Evolutionary conservation across 257 asterid species (phyloP).

Genomic region (Marsdenia floribunda): DNA sequence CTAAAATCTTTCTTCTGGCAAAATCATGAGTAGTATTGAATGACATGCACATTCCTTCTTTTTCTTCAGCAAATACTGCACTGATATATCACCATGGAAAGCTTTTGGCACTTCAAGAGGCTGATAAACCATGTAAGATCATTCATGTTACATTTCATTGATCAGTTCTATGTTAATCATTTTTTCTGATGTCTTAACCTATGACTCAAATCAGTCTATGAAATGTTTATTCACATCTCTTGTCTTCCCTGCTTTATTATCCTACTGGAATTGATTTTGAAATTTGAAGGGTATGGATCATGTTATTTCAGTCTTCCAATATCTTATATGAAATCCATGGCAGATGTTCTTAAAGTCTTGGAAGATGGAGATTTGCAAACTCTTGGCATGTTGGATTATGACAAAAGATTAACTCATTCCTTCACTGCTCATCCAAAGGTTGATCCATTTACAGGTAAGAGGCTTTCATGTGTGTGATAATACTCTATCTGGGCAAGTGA

Average conservation of each 20-base stretch:
- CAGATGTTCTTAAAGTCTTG: conserved; percentile 82
- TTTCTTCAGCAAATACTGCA: conserved; percentile 83
- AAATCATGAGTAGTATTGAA: not conserved
- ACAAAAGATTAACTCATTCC: conserved; percentile 75
- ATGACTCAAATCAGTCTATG: not conserved
- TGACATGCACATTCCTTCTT: conserved; percentile 15
- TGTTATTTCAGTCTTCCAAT: not conserved
- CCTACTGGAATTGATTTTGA: not conserved
- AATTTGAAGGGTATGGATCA: not conserved
- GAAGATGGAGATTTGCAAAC: conserved; percentile 98
- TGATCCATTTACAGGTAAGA: conserved; percentile 86
- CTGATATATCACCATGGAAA: conserved; percentile 81
- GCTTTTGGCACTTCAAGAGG: conserved; percentile 90
- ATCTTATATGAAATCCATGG: not conserved
- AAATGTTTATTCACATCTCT: conserved; percentile 2
- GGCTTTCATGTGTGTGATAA: not conserved
- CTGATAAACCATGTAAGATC: conserved; percentile 84
- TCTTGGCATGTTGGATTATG: conserved; percentile 89
- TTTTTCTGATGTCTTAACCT: not conserved
- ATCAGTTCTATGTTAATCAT: conserved; percentile 4
- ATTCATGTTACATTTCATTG: not conserved
- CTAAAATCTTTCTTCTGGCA: not conserved
- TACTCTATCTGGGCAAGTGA: not conserved
- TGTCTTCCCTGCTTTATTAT: not conserved
- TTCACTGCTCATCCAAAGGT: conserved; percentile 98